Evolutionary conservation across 495 filamentous ascomycete species (phyloP), one percentile per base, ranked within the genome.

Genomic region (Trichoderma parareesei): DNA sequence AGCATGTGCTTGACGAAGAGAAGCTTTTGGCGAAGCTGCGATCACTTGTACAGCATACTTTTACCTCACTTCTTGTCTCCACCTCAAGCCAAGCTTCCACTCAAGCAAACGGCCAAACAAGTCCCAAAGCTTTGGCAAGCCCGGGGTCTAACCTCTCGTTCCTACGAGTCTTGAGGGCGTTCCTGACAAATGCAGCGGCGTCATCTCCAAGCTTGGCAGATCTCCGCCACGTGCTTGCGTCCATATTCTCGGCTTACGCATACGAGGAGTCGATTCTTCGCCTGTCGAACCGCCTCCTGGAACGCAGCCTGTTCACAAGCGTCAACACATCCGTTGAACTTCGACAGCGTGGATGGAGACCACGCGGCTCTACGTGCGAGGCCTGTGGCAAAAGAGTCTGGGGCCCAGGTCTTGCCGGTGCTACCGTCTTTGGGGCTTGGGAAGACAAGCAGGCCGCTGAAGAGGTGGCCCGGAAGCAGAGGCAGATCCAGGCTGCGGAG

Each of bases 211-310:
- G 89, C 37, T 84, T 98, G 0, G 87, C 90, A 5, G 92, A 98
- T 70, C 80, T 98, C 13, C 88, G 95, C 35, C 82, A 85, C 49
- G 92, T 97, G 2, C 82, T 98, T 3, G 79, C 85, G 2, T 91
- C 90, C 7, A 92, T 98, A 57, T 98, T 98, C 74, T 87, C 93
- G 2, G 93, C 95, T 0, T 98, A 98, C 70, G 86, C 91, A 0
- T 97, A 97, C 72, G 95, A 98, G 73, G 88, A 90, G 69, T 90
- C 89, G 4, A 88, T 98, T 13, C 81, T 98, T 20, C 80, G 84
- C 2, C 85, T 98, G 14, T 90, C 95, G 11, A 93, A 92, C 73
- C 83, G 85, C 18, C 84, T 98, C 66, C 79, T 98, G 1, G 93
- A 97, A 65, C 88, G 92, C 67, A 91, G 96, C 70, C 81, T 97